Evolutionary conservation across 768 basidiomycete genomes (phyloP), one percentile per base, ranked within the genome.

Genomic region (Coprinopsis strossmayeri): DNA sequence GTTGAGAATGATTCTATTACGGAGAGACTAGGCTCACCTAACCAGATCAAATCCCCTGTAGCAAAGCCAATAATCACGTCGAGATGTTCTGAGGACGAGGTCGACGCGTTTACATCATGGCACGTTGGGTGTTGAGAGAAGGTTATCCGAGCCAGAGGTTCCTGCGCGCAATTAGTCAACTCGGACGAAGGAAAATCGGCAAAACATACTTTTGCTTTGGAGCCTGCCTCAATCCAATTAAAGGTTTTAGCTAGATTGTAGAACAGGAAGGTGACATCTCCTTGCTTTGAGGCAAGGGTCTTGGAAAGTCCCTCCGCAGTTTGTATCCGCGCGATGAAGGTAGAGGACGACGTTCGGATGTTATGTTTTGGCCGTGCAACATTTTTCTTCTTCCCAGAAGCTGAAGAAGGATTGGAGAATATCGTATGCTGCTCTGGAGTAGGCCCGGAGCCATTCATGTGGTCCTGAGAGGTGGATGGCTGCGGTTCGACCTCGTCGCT

Each of bases 11-110:
- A 41, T 25, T 24, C 26, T 42, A 50, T 50, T 50, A 30, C 5
- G 50, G 20, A 39, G 27, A 37, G 23, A 43, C 13, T 18, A 10
- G 17, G 63, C 76, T 54, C 53, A 88, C 94, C 94, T 48, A 98
- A 73, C 96, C 96, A 98, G 42, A 98, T 68, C 30, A 99, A 71
- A 68, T 99, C 96, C n/a, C 96, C 96, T 0, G 93, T 89, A 53
- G 72, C 77, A 61, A 96, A 97, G 3, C 95, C 96, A 57, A 97
- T 86, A 50, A 97, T 77, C 4, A 96, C 73, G 58, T 97, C 94
- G 27, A 97, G 66, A 37, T 82, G 79, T 34, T 91, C 84, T 10
- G 84, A 68, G 2, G 82, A 84, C 5, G 88, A 81, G 1, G 94
- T 96, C 1, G 78, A 64, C 3, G 72, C 63, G 56, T 96, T 95